Percentiles rank a stretch among this genome's conserved stretches.
Evolutionary conservation across 192 early-diverging fungal genomes (phyloP).

Genomic region (Lobulomyces angularis): DNA sequence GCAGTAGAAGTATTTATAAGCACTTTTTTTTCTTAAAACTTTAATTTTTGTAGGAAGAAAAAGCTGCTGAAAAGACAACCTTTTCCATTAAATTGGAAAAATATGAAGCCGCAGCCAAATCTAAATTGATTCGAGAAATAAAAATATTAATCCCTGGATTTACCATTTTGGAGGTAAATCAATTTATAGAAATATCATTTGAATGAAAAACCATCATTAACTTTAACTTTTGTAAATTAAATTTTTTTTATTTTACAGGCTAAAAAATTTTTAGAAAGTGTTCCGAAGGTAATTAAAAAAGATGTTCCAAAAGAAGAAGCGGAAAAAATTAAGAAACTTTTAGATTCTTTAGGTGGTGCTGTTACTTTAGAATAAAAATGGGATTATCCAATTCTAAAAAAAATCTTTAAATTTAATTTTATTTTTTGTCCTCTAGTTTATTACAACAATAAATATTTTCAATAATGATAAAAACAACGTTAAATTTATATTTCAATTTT

Average conservation of each 20-base stretch:
- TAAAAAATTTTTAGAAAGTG: constrained; percentile 98
- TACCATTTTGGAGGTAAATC: constrained; percentile 78
- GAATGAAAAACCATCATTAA: constrained; percentile 2
- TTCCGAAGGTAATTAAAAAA: constrained; percentile 92
- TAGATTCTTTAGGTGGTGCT: constrained; percentile 87
- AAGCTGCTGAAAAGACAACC: constrained; percentile 80
- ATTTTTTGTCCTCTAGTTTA: no score
- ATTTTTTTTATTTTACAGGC: constrained; percentile 40
- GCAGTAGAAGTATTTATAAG: constrained; percentile 25
- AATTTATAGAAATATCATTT: background rate
- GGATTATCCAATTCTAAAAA: no score
- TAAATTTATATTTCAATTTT: no score
- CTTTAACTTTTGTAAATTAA: background rate
- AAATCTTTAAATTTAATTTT: no score
- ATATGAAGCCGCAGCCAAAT: constrained; percentile 86
- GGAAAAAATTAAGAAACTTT: constrained; percentile 89
- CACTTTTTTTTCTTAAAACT: background rate
- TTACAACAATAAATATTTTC: no score
- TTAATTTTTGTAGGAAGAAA: constrained; percentile 47
- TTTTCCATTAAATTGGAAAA: constrained; percentile 94
- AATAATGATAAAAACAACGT: no score
- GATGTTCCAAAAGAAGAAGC: constrained; percentile 84
- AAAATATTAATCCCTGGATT: constrained; percentile 85
- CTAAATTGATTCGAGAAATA: constrained; percentile 97
- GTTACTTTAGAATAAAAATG: constrained; percentile 79